Base-by-base conservation (phyloP, 2,329 filamentous ascomycete species). In the Penicillium sp. region DNA sequence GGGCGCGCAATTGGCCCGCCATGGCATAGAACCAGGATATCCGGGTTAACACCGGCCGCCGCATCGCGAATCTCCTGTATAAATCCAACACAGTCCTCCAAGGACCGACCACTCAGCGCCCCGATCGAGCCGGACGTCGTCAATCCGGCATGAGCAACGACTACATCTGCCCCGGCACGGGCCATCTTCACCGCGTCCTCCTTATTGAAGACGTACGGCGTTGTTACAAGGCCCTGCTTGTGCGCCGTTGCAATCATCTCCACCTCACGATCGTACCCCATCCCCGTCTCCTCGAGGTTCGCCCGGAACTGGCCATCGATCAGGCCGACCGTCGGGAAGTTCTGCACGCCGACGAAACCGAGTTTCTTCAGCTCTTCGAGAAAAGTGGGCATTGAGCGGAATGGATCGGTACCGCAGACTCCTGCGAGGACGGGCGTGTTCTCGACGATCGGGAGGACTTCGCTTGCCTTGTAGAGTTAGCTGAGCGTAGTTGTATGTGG, bases 311-410 rank as follows among this genome's bases (percentile, higher is more conserved):
- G 76, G 1, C 85, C 86, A 66, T 89, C 86, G 31, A 89, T 84
- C 20, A 89, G 72, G 0, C 86, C 86, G 1, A 89, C 85, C 0
- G 86, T 89, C 1, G 86, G 86, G 64, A 89, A 89, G 61, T 89
- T 89, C 67, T 89, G 86, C 13, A 89, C 78, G 1, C 87, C 87
- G 1, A 81, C 80, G 57, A 89, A 88, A 0, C 86, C 86, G 14
- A 87, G 68, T 1, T 78, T 77, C 48, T 80, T 79, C 31, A 89
- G 72, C 63, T 88, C 78, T 16, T 67, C 64, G 14, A 89, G 74
- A 61, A 89, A 88, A 5, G 69, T 63, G 2, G 77, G 70, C 66
- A 88, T 87, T 50, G 79, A 75, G 27, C 83, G 78, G 69, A 88
- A 88, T 0, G 86, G 87, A 54, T 89, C 86, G 0, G 85, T 87